These are phyloP conservation scores for Carex parvula DNA, from an alignment of 176 grass and related monocot species.

Conservation along the genomic window DNA sequence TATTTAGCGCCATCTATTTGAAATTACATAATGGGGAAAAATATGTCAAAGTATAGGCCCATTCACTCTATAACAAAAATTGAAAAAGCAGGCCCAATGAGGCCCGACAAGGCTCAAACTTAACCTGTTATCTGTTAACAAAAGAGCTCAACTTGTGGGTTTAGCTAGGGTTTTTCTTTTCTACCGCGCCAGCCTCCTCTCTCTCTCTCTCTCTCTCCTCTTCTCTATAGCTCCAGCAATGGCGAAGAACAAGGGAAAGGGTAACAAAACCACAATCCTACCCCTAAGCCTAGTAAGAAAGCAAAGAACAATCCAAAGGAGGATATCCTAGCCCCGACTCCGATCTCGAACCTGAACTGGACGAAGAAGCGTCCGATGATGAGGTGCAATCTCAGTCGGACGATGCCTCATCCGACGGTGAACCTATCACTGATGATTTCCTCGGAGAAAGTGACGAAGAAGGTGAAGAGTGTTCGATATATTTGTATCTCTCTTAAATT, in stretches of 20 bases:
- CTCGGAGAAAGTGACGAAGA: slow-evolving; percentile 59
- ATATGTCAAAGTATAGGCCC: background rate
- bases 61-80: background rate
- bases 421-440: slow-evolving; percentile 72
- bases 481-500: background rate
- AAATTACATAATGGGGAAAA: background rate
- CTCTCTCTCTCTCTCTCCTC: background rate
- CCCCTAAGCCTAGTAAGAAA: background rate
- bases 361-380: slow-evolving; percentile 37
- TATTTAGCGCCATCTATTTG: background rate
- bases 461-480: background rate
- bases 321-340: slow-evolving; percentile 50
- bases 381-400: slow-evolving; percentile 38
- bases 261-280: slow-evolving; percentile 1
- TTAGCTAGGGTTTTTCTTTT: slow-evolving; percentile 29
- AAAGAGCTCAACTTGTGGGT: slow-evolving; percentile 36
- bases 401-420: slow-evolving; percentile 44
- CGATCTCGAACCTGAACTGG: slow-evolving; percentile 38
- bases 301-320: slow-evolving; percentile 42
- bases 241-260: slow-evolving; percentile 18
- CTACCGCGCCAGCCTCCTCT: background rate
- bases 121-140: background rate
- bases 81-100: background rate
- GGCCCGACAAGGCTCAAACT: background rate
- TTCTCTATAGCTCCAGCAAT: background rate